phyloP scores from a whole-genome alignment of 2,329 filamentous ascomycete genomes.

The Aspergillus flavus region DNA sequence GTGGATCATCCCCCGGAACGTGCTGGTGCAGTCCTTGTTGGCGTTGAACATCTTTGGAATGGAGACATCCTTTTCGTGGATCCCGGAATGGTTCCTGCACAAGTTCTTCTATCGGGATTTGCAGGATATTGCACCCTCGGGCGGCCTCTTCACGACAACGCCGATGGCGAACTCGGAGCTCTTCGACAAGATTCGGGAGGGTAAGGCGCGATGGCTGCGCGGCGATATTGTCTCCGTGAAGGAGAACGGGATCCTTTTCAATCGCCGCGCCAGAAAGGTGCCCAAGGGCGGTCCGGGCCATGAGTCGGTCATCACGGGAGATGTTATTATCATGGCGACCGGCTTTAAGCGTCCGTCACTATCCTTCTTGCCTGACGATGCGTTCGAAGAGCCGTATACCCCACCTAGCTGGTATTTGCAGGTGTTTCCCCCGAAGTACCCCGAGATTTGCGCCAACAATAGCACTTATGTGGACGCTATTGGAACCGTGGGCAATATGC shows the following conservation, averaged over 20 bases:
- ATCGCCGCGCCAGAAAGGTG: constrained; percentile 70
- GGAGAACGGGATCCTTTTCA: constrained; percentile 68
- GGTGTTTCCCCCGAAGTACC: constrained; percentile 75
- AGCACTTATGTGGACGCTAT: constrained; percentile 81
- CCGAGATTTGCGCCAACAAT: constrained; percentile 78
- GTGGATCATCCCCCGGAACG: constrained; percentile 84
- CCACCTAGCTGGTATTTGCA: constrained; percentile 90
- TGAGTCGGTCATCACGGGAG: constrained; percentile 67
- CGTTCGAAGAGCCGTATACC: constrained; percentile 71
- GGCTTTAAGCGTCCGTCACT: constrained; percentile 76
- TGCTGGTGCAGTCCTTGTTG: constrained; percentile 72
- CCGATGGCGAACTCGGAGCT: constrained; percentile 87
- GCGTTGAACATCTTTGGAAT: constrained; percentile 78
- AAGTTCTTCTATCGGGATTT: constrained; percentile 84
- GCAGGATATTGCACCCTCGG: constrained; percentile 68
- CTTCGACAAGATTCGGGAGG: constrained; percentile 72
- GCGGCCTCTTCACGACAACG: constrained; percentile 78
- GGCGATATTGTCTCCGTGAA: constrained; percentile 74
- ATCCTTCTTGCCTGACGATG: constrained; percentile 71
- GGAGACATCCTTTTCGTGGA: constrained; percentile 73
- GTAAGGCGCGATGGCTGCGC: constrained; percentile 75
- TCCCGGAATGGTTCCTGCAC: constrained; percentile 74
- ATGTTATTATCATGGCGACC: constrained; percentile 81
- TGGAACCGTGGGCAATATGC: constrained; percentile 81
- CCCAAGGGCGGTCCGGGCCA: constrained; percentile 74